Conservation (phyloP, 2,329 filamentous ascomycete genomes). For the Podosphaera xanthii region DNA sequence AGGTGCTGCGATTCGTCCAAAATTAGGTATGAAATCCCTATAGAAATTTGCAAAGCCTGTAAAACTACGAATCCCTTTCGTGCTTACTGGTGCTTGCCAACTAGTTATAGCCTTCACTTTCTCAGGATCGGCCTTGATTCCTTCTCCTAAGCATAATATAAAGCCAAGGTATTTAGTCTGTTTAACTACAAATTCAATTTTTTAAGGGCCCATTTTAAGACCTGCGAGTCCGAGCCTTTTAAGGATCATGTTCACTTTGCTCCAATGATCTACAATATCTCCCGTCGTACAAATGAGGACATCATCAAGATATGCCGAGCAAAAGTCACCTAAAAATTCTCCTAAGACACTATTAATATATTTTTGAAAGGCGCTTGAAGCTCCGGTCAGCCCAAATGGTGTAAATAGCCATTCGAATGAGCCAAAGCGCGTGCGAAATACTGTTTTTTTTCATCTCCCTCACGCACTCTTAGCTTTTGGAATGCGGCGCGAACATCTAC, state of each 20-base stretch:
- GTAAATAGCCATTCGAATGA: no score
- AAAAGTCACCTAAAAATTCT: neutral
- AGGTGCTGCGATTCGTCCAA: neutral
- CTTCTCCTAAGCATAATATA: no score
- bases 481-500: no score
- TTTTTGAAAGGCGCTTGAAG: neutral
- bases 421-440: neutral
- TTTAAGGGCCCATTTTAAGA: neutral
- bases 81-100: no score
- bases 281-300: neutral
- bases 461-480: neutral
- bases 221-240: neutral
- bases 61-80: no score
- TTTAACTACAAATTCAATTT: constrained; percentile 7
- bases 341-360: neutral
- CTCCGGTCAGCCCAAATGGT: no score
- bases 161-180: neutral
- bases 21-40: neutral
- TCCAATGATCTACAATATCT: neutral
- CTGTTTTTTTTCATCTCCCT: neutral
- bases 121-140: no score
- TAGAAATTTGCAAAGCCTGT: no score
- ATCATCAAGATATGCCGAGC: neutral
- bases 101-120: no score
- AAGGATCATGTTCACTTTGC: neutral